phyloP scores from a whole-genome alignment of 2,329 filamentous ascomycete genomes.

The Ceratocystis lukuohia region DNA sequence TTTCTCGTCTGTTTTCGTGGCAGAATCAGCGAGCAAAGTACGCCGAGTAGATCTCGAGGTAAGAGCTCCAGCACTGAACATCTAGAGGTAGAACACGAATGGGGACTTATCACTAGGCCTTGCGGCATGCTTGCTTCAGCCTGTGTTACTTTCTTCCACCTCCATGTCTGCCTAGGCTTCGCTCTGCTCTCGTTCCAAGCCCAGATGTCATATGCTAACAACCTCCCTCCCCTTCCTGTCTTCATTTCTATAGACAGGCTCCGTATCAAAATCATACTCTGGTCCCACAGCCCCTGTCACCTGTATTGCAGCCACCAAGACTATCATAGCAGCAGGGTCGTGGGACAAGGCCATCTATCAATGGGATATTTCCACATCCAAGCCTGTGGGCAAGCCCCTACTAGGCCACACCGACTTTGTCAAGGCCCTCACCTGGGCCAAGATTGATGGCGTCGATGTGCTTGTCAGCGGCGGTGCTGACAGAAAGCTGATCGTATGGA shows the following conservation, averaged over 20 bases:
- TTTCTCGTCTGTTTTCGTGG: slow-evolving; percentile 53
- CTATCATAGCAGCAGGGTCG: slow-evolving; percentile 67
- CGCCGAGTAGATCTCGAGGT: slow-evolving; percentile 65
- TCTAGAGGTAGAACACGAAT: too few species aligned
- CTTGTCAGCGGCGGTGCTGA: slow-evolving; percentile 67
- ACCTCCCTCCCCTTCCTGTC: background rate
- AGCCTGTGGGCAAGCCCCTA: slow-evolving; percentile 42
- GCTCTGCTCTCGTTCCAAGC: background rate
- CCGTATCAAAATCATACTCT: slow-evolving; percentile 38
- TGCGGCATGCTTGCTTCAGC: too few species aligned
- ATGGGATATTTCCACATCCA: slow-evolving; percentile 52
- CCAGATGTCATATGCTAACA: background rate
- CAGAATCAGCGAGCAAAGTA: slow-evolving; percentile 74
- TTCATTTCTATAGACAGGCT: slow-evolving; percentile 4
- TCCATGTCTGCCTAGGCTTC: background rate
- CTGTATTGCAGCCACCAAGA: slow-evolving; percentile 52
- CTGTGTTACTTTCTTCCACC: background rate
- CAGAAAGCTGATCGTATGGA: slow-evolving; percentile 74
- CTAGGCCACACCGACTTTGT: slow-evolving; percentile 83
- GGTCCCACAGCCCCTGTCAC: slow-evolving; percentile 72
- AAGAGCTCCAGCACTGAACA: slow-evolving; percentile 22
- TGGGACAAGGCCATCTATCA: slow-evolving; percentile 93
- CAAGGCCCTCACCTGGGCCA: slow-evolving; percentile 57
- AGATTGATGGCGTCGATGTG: slow-evolving; percentile 45
- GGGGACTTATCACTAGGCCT: too few species aligned